Evolutionary conservation across 1,139 yeast genomes (phyloP), one percentile per base, ranked within the genome.

Genomic region (Saccharomycopsis hybrid): DNA sequence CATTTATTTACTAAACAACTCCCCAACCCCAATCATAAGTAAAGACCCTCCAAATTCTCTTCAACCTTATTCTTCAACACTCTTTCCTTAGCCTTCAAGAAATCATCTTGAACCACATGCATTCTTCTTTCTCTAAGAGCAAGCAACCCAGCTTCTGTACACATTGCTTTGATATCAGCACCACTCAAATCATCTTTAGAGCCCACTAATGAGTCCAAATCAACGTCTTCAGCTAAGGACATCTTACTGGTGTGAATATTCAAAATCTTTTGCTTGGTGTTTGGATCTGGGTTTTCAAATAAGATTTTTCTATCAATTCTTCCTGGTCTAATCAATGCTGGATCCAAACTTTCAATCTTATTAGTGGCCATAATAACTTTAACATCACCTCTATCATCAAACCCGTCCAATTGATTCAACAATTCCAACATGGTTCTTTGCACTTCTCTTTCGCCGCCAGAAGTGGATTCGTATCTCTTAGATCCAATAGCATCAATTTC

Each of bases 331-430:
- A 94, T 89, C 64, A 92, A 78, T 4, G 99, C 99, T 4, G 98
- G 98, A 68, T 94, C 99, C 61, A 94, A 76, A 30, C 89, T 78
- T 68, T 92, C 98, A 60, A 92, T 90, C 66, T 85, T 90, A 70
- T 94, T 94, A 18, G 99, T 94, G 25, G 99, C 99, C 98, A 94
- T 92, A 57, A 94, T 89, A 42, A 94, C 98, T 73, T 94, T 94
- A 58, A 94, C 95, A 64, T 92, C 98, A 49, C 97, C 97, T 63
- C 97, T 78, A 67, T 90, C 97, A 65, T 94, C 98, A 65, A 94
- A 94, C 41, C 99, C 99, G 66, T 94, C 99, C 61, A 94, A 77
- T 70, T 94, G 98, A 66, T 92, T 94, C 62, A 94, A 77, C 62
- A 94, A 74, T 69, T 94, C 98, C 78, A 94, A 76, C 97, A 94